These are phyloP conservation scores for Hordeum pubiflorum DNA, from an alignment of 202 grass and related monocot species.

Conservation along the genomic window DNA sequence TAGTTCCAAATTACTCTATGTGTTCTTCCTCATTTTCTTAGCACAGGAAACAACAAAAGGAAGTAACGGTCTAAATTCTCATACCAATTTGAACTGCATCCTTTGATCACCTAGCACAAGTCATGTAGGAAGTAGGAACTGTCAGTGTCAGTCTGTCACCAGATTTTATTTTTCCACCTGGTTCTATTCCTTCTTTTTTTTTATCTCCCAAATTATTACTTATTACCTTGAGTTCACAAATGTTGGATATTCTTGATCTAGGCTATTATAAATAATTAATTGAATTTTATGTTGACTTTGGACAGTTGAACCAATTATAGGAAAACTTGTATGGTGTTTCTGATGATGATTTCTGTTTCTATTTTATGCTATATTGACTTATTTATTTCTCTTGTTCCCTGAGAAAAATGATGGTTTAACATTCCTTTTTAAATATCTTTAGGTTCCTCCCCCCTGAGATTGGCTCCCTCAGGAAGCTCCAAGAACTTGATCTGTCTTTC, in stretches of 20 bases:
- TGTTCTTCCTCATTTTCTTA: not conserved
- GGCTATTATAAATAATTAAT: not conserved
- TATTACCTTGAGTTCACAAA: not conserved
- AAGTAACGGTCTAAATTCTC: not conserved
- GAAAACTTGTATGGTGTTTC: not conserved
- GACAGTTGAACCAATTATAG: not conserved
- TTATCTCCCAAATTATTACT: not conserved
- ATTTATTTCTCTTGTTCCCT: not conserved
- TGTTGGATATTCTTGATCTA: slow-evolving; percentile 8
- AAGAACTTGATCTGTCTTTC: slow-evolving; percentile 95
- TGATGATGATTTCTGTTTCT: not conserved
- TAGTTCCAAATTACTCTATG: not conserved
- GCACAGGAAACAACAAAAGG: not conserved
- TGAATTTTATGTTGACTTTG: not conserved
- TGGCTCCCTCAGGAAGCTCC: slow-evolving; percentile 62
- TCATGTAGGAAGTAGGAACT: not conserved
- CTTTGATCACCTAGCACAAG: not conserved
- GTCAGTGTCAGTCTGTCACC: not conserved
- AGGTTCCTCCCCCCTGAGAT: slow-evolving; percentile 98
- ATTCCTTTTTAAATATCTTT: slow-evolving; percentile 18
- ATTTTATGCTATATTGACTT: slow-evolving; percentile 10
- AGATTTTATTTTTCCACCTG: not conserved
- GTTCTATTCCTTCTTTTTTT: not conserved
- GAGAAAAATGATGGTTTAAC: slow-evolving; percentile 7
- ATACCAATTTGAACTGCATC: not conserved